Evolutionary conservation across 768 basidiomycete genomes (phyloP), one percentile per base, ranked within the genome.

Genomic region (Suillus decipiens): DNA sequence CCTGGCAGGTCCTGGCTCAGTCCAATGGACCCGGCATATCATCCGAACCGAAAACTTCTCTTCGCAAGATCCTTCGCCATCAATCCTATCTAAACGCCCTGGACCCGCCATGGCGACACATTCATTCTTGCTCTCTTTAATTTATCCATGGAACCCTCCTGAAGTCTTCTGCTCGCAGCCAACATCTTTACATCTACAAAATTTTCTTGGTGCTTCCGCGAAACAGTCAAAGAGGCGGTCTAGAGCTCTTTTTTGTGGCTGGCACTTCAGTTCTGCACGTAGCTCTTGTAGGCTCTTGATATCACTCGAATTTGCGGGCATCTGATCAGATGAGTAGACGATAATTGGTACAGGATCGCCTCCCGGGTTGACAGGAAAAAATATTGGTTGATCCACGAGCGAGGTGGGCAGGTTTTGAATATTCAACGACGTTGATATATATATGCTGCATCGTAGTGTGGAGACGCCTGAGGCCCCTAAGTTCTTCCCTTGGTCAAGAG

Each of bases 131-230:
- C n/a, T 22, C n/a, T 22, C 22, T 12, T n/a, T 11, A 73, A 78
- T 59, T 22, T 91, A 34, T 82, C 83, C 28, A 67, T 64, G 5
- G 76, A 80, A 33, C 89, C 87, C 7, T 72, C 75, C 11, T 80
- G 81, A 75, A 64, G 61, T 31, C 70, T 77, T 42, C 63, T 69
- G n/a, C 60, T 64, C 53, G 63, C 63, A 41, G 65, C 71, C 39
- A 68, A 61, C 62, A 62, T 64, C 24, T 64, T 69, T 41, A 64
- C 69, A 59, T 66, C 75, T 41, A 72, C 78, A 64, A 75, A 65
- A n/a, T 75, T 90, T 39, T 88, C 88, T 11, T n/a, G 43, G 5
- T 45, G 5, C n/a, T n/a, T n/a, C 45, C n/a, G 11, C 10, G 11
- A 45, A 45, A 22, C 45, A 45, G 22, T 22, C n/a, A n/a, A 45